Evolutionary conservation across 257 asterid species (phyloP).

Genomic region (Lithospermum erythrorhizon): DNA sequence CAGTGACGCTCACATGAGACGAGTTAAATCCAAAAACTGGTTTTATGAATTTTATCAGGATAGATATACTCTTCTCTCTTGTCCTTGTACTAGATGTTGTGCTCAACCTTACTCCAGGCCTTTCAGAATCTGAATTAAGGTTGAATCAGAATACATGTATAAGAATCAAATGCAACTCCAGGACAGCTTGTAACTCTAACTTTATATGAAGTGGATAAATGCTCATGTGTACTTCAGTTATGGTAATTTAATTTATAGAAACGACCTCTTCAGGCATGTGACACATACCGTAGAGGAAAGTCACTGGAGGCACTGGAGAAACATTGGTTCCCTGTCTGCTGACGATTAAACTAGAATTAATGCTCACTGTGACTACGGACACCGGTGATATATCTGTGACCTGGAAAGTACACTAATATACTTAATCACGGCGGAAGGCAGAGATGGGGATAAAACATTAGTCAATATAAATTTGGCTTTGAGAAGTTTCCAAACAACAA

Average conservation of each 20-base stretch:
- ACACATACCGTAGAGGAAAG: slow-evolving; percentile 76
- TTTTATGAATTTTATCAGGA: slow-evolving; percentile 58
- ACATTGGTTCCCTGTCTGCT: slow-evolving; percentile 74
- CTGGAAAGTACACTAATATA: slow-evolving; percentile 22
- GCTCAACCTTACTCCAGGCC: slow-evolving; percentile 72
- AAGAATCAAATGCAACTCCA: background rate
- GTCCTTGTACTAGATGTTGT: slow-evolving; percentile 54
- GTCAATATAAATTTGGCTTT: background rate
- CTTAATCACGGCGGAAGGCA: background rate
- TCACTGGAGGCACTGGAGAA: slow-evolving; percentile 62
- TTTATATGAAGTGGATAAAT: too few species aligned
- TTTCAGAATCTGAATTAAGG: slow-evolving; percentile 45
- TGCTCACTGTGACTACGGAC: slow-evolving; percentile 61
- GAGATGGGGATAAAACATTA: background rate
- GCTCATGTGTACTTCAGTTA: too few species aligned
- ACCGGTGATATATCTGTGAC: slow-evolving; percentile 38
- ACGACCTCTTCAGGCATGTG: background rate
- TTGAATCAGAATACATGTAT: slow-evolving; percentile 9
- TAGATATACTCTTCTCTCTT: slow-evolving; percentile 38
- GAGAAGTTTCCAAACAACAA: slow-evolving; percentile 13
- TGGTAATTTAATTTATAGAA: background rate
- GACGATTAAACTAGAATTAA: slow-evolving; percentile 42
- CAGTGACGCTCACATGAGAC: slow-evolving; percentile 46
- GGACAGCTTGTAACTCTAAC: background rate
- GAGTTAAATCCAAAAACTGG: slow-evolving; percentile 82